Conservation (phyloP, 139 green algal species). For the Auxenochlorella pyrenoidosa region DNA sequence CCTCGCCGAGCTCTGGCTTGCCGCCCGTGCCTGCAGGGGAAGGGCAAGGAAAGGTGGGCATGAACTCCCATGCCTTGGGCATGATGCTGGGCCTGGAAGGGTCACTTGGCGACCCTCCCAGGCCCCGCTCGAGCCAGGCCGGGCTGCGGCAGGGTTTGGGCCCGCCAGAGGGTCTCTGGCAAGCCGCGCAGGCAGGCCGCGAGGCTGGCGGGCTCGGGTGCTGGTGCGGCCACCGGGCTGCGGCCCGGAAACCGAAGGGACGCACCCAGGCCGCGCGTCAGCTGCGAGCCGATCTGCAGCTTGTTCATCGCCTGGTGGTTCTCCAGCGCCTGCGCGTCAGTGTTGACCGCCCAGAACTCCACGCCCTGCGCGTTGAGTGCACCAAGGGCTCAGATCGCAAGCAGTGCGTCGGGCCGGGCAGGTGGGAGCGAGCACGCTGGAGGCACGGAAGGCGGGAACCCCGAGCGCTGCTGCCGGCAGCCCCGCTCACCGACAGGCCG, state of each 20-base stretch:
- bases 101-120: not conserved
- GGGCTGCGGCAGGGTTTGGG: no score
- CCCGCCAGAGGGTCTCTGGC: no score
- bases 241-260: not conserved
- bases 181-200: no score
- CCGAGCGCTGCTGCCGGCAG: not conserved
- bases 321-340: conserved; percentile 94
- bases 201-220: no score
- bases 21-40: conserved; percentile 77
- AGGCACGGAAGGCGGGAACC: not conserved
- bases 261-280: conserved; percentile 92
- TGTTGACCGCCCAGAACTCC: conserved; percentile 98
- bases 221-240: no score
- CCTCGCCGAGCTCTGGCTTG: conserved; percentile 90
- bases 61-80: no score
- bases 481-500: conserved; percentile 78
- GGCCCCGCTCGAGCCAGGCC: no score
- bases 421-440: not conserved
- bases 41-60: no score
- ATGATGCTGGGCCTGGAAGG: not conserved
- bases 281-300: conserved; percentile 91
- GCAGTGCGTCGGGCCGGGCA: not conserved
- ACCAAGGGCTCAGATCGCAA: not conserved
- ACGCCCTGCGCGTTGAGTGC: conserved; percentile 75
- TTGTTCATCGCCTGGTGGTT: conserved; percentile 85